phyloP scores from a whole-genome alignment of 345 rosid species.

The Brassica carinata region DNA sequence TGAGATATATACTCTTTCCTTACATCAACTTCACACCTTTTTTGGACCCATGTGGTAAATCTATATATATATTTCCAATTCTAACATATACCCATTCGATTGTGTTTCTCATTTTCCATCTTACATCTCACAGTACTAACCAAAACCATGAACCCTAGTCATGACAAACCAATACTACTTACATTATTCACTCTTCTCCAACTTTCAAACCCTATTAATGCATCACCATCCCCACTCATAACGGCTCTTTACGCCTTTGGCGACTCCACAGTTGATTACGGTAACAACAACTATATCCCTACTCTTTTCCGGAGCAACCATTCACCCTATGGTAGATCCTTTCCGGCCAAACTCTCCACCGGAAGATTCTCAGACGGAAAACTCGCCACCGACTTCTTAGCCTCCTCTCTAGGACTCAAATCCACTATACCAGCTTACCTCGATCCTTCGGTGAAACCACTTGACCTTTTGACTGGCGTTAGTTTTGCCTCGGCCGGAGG shows the following conservation, averaged over 20 bases:
- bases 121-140: not conserved
- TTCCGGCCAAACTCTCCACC: conserved; percentile 36
- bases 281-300: conserved; percentile 41
- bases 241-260: conserved; percentile 43
- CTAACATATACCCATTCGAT: not conserved
- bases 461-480: conserved; percentile 42
- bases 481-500: conserved; percentile 47
- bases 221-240: conserved; percentile 32
- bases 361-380: conserved; percentile 47
- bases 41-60: not conserved
- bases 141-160: conserved; percentile 28
- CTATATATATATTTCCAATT: not conserved
- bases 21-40: not conserved
- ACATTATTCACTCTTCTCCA: conserved; percentile 24
- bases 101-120: not conserved
- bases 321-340: conserved; percentile 40
- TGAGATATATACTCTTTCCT: not conserved
- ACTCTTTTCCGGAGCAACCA: conserved; percentile 35
- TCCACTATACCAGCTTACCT: conserved; percentile 44
- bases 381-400: conserved; percentile 43
- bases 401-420: conserved; percentile 38
- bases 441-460: conserved; percentile 25
- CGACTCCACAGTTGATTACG: conserved; percentile 48
- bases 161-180: conserved; percentile 10
- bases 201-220: conserved; percentile 18